Evolutionary conservation across 768 basidiomycete genomes (phyloP), one percentile per base, ranked within the genome.

Genomic region (Termitomyces sp.): DNA sequence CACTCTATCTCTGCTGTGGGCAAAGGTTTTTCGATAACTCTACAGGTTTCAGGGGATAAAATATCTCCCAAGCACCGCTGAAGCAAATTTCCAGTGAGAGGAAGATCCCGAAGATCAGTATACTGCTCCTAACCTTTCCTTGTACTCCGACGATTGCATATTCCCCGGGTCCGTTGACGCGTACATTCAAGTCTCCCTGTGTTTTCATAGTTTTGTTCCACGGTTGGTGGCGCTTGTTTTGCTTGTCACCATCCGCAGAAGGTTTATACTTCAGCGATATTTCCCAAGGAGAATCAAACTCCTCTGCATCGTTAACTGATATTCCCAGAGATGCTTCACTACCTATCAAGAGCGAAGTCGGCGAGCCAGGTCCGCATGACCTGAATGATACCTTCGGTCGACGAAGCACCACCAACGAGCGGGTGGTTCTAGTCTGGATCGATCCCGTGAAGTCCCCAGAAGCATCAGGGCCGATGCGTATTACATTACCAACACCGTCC

Each of bases 1-100:
- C 92, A 93, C 72, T 88, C 83, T 59, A 96, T 91, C 66, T 95
- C 88, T 24, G 93, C 91, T 3, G 83, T 85, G 2, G 95, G 95
- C 33, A 80, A 67, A 4, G 92, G 90, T 62, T 83, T 81, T 69
- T 93, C 86, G 31, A 88, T 72, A 3, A 95, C 91, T 58, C 75
- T 81, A 65, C 93, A 94, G 5, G 78, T 83, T 58, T 93, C 91
- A 0, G 94, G 93, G 50, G 90, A 88, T 44, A 93, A 75, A 1
- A 98, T 85, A 58, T 90, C 88, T 6, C 95, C 95, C 45, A 82
- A 75, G 66, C 95, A 98, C 71, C 84, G 84, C 78, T 85, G 65
- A 51, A 61, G 53, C 56, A n/a, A 41, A 37, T 42, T 55, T n/a
- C 56, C 57, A 63, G 63, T 18, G 3, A 59, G 45, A 51, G 58